Conservation (phyloP, 257 asterid genomes). For the Solanum sparsipilum region DNA sequence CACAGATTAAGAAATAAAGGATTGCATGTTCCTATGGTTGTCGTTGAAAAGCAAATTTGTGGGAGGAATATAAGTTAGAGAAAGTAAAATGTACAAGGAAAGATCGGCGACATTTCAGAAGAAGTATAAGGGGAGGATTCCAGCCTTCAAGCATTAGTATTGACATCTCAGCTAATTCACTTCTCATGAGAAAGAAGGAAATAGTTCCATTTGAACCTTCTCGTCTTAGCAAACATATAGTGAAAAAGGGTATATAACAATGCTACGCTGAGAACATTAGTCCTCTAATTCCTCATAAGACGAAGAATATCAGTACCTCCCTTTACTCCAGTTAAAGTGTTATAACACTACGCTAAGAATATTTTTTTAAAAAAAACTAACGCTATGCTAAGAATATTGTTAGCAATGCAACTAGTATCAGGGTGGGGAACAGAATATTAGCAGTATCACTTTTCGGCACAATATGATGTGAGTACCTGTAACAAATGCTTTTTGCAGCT, state of each 20-base stretch:
- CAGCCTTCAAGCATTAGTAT: background rate
- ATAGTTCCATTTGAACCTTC: background rate
- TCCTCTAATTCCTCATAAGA: background rate
- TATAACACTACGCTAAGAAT: background rate
- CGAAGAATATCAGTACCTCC: background rate
- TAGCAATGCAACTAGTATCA: background rate
- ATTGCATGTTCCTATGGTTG: background rate
- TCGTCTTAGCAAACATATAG: background rate
- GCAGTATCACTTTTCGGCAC: background rate
- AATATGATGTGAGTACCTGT: constrained; percentile 35
- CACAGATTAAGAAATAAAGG: background rate
- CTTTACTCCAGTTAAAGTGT: background rate
- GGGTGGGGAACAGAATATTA: background rate
- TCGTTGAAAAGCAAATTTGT: background rate
- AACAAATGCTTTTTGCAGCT: constrained; percentile 84
- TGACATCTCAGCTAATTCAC: background rate
- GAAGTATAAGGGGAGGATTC: background rate
- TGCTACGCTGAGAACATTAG: background rate
- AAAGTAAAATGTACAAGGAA: background rate
- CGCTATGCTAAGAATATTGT: background rate
- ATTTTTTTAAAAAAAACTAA: too few species aligned
- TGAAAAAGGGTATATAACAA: background rate
- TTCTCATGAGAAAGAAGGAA: too few species aligned
- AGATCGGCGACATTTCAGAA: background rate
- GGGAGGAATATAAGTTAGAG: background rate